Evolutionary conservation across 306 rosid species (phyloP), one percentile per base, ranked within the genome.

Genomic region (Vigna angularis): DNA sequence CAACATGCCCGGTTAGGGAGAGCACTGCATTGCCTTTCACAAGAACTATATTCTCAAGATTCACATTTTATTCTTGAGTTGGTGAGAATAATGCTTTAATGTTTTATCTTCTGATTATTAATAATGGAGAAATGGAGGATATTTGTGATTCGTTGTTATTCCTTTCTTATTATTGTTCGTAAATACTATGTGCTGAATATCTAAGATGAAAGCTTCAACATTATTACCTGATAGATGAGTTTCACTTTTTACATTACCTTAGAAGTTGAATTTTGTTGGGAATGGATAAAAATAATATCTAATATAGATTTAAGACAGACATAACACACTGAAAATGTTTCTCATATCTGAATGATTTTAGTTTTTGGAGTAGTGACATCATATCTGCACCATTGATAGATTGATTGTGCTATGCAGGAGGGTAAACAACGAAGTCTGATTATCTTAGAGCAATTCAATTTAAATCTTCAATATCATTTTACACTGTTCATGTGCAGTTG

Each of bases 1-100:
- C 98, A 92, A 81, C 98, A 94, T 82, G 97, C 98, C 77, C 94
- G 98, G 79, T 83, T 94, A 75, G 98, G 98, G 76, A 92, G 98
- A 88, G 98, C 98, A 71, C 87, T 94, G 76, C 97, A 94, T 74
- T 94, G 98, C 79, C 98, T 94, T 89, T 94, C 98, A 32, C 97
- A 94, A 62, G 97, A 94, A 78, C 86, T 94, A 57, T 94, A 94
- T 86, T 94, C 98, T 68, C 98, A 94, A 76, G 98, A 94, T 88
- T 94, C 97, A 12, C 98, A 94, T 83, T 94, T 94, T 85, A 90
- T 94, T 82, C 98, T 94, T 82, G 98, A 94, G 82, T 86, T 94
- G 97, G 98, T 94, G 78, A 90, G 86, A 58, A 22, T 76, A 74
- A 55, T 50, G 15, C 48, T 53, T 84, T 57, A 71, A 13, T 16